These are phyloP conservation scores for Erythrophleum ivorense DNA, from an alignment of 331 rosid species.

Conservation along the genomic window DNA sequence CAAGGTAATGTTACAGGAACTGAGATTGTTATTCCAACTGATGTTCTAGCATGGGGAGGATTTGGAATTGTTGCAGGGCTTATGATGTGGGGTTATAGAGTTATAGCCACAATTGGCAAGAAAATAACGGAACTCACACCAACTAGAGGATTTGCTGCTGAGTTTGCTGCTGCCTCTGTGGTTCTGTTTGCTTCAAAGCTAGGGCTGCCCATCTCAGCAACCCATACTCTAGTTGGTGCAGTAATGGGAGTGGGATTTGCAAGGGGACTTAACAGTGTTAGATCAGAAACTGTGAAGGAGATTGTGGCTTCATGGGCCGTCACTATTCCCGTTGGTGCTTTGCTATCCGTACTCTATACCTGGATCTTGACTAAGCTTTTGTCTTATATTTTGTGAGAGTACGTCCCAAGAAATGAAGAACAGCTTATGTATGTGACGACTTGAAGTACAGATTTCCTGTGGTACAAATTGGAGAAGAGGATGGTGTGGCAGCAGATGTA, in stretches of 20 bases:
- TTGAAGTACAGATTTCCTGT: conserved; percentile 30
- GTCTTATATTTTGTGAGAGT: conserved; percentile 65
- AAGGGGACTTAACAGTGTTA: conserved; percentile 85
- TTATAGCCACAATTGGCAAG: conserved; percentile 96
- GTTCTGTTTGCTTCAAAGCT: conserved; percentile 90
- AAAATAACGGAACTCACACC: conserved; percentile 97
- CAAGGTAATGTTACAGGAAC: conserved; percentile 66
- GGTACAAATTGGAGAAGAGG: conserved; percentile 34
- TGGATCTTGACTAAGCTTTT: conserved; percentile 88
- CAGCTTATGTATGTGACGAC: conserved; percentile 37
- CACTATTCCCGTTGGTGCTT: conserved; percentile 92
- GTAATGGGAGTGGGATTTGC: conserved; percentile 99
- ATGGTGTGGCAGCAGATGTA: conserved; percentile 31
- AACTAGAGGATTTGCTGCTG: conserved; percentile 99
- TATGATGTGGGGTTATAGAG: conserved; percentile 95
- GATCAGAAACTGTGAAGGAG: conserved; percentile 94
- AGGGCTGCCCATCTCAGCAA: conserved; percentile 87
- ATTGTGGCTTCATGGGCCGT: conserved; percentile 91
- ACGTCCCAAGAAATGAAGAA: conserved; percentile 41
- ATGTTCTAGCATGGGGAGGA: conserved; percentile 99
- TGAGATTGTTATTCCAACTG: conserved; percentile 84
- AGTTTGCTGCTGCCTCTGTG: conserved; percentile 96
- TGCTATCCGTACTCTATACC: conserved; percentile 75
- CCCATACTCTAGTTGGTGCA: conserved; percentile 96
- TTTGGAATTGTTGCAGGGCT: conserved; percentile 97